Conservation (phyloP, 2,329 filamentous ascomycete species). For the Magnaporthales sp. region DNA sequence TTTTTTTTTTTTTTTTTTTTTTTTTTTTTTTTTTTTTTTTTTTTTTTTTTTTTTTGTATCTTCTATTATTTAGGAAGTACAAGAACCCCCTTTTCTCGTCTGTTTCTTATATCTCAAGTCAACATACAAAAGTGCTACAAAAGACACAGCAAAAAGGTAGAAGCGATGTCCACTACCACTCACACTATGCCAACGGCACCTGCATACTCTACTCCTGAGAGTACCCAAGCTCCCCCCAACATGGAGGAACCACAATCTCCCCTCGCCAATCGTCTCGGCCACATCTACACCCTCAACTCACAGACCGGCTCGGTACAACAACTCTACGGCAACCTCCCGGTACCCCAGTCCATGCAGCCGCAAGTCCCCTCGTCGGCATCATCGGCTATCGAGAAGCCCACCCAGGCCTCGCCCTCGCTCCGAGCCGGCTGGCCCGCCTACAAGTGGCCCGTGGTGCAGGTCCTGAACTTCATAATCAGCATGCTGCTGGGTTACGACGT, state of each 20-base stretch:
- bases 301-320: neutral
- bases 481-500: slow-evolving; percentile 27
- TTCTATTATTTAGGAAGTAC: too few species aligned
- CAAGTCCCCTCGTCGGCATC: neutral
- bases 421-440: neutral
- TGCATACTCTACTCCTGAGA: neutral
- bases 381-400: neutral
- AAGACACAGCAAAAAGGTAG: too few species aligned
- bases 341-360: neutral
- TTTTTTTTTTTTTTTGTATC: too few species aligned
- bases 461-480: neutral
- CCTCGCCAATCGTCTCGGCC: neutral
- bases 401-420: neutral
- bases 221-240: neutral
- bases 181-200: neutral
- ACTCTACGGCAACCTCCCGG: neutral
- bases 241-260: neutral
- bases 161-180: neutral
- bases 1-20: too few species aligned
- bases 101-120: neutral
- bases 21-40: too few species aligned
- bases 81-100: too few species aligned
- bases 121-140: too few species aligned
- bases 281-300: neutral
- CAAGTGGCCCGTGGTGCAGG: neutral